Percentiles rank a stretch among this genome's conserved stretches.
Conservation (phyloP, 1,139 yeast genomes). For the Pichia sp. region DNA sequence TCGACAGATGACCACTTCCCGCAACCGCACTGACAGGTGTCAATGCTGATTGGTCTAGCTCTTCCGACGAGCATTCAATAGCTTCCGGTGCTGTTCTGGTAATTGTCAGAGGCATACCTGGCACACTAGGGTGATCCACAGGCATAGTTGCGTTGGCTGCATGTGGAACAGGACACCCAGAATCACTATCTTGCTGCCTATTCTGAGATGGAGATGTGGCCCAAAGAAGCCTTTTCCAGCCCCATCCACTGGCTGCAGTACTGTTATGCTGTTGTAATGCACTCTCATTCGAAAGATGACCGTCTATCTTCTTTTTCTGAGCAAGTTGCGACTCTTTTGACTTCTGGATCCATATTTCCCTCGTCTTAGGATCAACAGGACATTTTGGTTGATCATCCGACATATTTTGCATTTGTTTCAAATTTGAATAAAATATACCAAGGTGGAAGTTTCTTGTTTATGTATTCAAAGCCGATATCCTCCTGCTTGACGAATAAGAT, state of each 20-base stretch:
- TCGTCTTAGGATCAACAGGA: conserved; percentile 63
- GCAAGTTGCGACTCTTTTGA: conserved; percentile 18
- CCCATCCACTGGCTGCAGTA: conserved; percentile 9
- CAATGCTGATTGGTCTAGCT: conserved; percentile 15
- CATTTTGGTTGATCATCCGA: conserved; percentile 39
- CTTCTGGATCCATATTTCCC: conserved; percentile 54
- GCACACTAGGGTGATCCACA: conserved; percentile 13
- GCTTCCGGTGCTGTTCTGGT: conserved; percentile 42
- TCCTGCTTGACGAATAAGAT: background rate
- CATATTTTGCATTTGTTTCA: conserved; percentile 3
- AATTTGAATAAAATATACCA: too few species aligned
- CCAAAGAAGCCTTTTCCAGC: conserved; percentile 20
- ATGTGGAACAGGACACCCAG: conserved; percentile 22
- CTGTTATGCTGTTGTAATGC: background rate
- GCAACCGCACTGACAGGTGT: conserved; percentile 18
- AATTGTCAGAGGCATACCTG: conserved; percentile 34
- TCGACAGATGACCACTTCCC: conserved; percentile 40
- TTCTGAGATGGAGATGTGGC: background rate
- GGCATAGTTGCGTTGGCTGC: conserved; percentile 14
- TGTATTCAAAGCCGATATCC: too few species aligned
- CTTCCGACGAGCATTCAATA: conserved; percentile 40
- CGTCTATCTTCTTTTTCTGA: conserved; percentile 6
- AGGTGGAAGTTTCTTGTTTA: too few species aligned
- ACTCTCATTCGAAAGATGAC: background rate
- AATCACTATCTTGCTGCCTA: background rate